A percentile compares a stretch with the other conserved stretches of the same genome.
These are phyloP conservation scores for Betula pendula DNA, from an alignment of 306 rosid species.

Conservation along the genomic window DNA sequence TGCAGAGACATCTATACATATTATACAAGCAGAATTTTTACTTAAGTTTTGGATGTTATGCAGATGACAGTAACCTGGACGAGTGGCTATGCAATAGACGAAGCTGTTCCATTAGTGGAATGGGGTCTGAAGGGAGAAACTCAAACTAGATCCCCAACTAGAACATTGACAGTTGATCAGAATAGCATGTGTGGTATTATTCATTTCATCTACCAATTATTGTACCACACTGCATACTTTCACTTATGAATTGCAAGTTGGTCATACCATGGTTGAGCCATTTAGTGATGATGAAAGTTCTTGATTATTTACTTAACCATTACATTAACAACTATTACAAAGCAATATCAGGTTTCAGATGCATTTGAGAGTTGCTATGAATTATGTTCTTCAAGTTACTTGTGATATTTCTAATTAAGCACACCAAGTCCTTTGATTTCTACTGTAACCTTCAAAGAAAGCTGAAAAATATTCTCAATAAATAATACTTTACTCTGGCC, in stretches of 20 bases:
- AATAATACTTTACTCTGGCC: background rate
- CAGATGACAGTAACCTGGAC: conserved; percentile 96
- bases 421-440: background rate
- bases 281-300: conserved; percentile 1
- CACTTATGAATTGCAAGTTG: background rate
- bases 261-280: background rate
- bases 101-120: conserved; percentile 70
- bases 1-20: background rate
- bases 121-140: conserved; percentile 51
- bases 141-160: conserved; percentile 60
- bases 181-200: conserved; percentile 80
- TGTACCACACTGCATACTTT: background rate
- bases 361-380: background rate
- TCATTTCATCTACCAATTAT: conserved; percentile 9
- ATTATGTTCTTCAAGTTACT: background rate
- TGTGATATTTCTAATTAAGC: too few relatives aligned
- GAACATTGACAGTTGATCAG: conserved; percentile 67
- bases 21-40: background rate
- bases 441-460: background rate
- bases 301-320: background rate
- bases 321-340: background rate
- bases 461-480: background rate
- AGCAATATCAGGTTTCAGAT: background rate
- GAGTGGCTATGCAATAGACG: conserved; percentile 70
- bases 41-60: conserved; percentile 21